Evolutionary conservation across 306 rosid genomes (phyloP), one percentile per base, ranked within the genome.

Genomic region (Sesbania bispinosa): DNA sequence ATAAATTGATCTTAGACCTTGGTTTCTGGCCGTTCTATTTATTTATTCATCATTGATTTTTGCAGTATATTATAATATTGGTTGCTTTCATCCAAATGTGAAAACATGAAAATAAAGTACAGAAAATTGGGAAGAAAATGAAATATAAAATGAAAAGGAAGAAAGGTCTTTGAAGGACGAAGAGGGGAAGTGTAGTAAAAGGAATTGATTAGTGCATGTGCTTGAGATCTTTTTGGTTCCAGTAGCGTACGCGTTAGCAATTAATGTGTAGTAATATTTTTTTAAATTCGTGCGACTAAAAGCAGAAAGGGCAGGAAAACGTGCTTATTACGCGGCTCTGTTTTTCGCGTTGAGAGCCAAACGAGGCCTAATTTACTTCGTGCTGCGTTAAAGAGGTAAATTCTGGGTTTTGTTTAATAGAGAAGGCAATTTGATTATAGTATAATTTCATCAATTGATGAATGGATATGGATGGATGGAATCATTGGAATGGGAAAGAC

Each of bases 141-240:
- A n/a, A n/a, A n/a, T n/a, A n/a, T n/a, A n/a, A n/a, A n/a, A n/a
- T n/a, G n/a, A n/a, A n/a, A n/a, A n/a, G n/a, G n/a, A n/a, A n/a
- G n/a, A n/a, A n/a, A n/a, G n/a, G n/a, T n/a, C n/a, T n/a, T n/a
- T n/a, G n/a, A n/a, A n/a, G n/a, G n/a, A 19, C 2, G 1, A 13
- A 51, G 7, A n/a, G n/a, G n/a, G n/a, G n/a, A n/a, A n/a, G 4
- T 33, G 39, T 10, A 35, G 84, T 62, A 75, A 74, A 80, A 30
- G 16, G 84, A 78, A 83, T 86, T 88, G 90, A 88, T 84, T 72
- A 75, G 52, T 5, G 60, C 93, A 82, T 74, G 92, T 85, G 92
- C 32, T 72, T 33, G 71, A 55, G 79, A 78, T 77, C 79, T 70
- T 77, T 67, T 41, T 55, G 80, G 69, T 64, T 41, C 55, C 21